Conservation (phyloP, 176 grass and related monocot species). For the sorghum (Sorghum bicolor) region Sorghum_bicolor_NCBIv3 NC_012870.2:68955001-68955500, state of each 20-base stretch:
- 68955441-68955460: constrained; percentile 12
- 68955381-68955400: neutral
- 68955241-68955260: neutral
- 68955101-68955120: neutral
- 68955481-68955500: constrained; percentile 63
- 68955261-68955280: constrained; percentile 6
- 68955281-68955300: neutral
- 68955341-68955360: neutral
- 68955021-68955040: neutral
- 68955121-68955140: neutral
- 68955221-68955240: constrained; percentile 1
- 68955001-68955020: neutral
- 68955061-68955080: neutral
- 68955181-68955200: neutral
- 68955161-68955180: constrained; percentile 6
- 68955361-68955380: neutral
- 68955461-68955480: constrained; percentile 64
- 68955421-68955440: neutral
- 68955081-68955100: neutral
- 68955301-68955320: constrained; percentile 4
- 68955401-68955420: neutral
- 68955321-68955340: neutral
- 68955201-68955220: constrained; percentile 5
- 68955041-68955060: neutral
- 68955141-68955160: neutral